Evolutionary conservation across 2,329 filamentous ascomycete species (phyloP), one percentile per base, ranked within the genome.

Genomic region (Cladosporium phlei): DNA sequence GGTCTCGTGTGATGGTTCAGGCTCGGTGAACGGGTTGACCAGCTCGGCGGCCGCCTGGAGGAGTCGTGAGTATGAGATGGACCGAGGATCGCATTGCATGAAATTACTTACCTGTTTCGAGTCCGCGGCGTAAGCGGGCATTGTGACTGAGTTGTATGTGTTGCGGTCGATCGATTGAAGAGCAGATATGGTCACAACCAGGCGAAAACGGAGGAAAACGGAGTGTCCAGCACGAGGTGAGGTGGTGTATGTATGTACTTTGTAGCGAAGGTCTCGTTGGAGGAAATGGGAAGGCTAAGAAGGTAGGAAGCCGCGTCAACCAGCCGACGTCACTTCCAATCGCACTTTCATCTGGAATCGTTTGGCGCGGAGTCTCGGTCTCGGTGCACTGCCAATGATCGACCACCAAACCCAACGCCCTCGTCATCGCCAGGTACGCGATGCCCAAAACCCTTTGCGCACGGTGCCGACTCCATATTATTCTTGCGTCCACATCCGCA

Each of bases 1-100:
- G 38, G 79, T 84, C 60, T 85, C 80, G 52, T 83, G 77, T 50
- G 73, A 79, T 11, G 84, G 84, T 52, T 86, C 80, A 8, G 81
- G 82, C 17, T 75, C 82, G 56, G 73, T 80, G 52, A 88, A 70
- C 53, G 85, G 85, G 56, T 85, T 82, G 54, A 88, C 77, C 34
- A 88, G 71, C 59, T 84, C 82, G 58, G 79, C 76, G 44, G 75
- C 71, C 33, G 83, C 81, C 83, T 87, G 59, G 12, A 11, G 28
- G 49, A 24, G 27, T 40, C 42, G 47, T 61, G 46, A 55, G 55
- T 40, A 32, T 48, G 35, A 7, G 20, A 5, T 28, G 11, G 40
- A 10, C 16, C 10, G 16, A 22, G 7, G n/a, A 24, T 32, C 17
- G 19, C 19, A 6, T 38, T 38, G 35, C 11, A 27, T 20, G 4